A percentile compares a stretch with the other conserved stretches of the same genome.
Conservation (phyloP, 208 protist genomes). For the Borovskyia barvae region DNA sequence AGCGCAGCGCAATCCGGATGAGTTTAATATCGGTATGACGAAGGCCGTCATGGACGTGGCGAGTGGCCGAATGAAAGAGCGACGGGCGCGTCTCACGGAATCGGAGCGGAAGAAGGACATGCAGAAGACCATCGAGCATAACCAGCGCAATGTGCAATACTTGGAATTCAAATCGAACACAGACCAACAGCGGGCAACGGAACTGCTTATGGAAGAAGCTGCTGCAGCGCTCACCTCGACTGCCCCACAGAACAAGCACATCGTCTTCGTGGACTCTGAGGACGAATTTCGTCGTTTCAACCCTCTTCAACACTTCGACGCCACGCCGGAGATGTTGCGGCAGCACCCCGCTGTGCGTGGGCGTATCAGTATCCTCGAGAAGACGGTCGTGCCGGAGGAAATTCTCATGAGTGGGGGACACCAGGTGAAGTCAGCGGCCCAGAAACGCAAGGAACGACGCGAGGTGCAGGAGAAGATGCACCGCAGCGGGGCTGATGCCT, state of each 20-base stretch:
- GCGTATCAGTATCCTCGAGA: slow-evolving; percentile 57
- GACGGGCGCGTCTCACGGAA: slow-evolving; percentile 17
- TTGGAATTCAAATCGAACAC: slow-evolving; percentile 76
- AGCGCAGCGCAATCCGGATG: slow-evolving; percentile 92
- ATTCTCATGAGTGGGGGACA: slow-evolving; percentile 65
- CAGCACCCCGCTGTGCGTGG: slow-evolving; percentile 83
- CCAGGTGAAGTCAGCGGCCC: slow-evolving; percentile 59
- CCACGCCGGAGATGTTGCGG: slow-evolving; percentile 81
- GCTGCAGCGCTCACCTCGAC: slow-evolving; percentile 54
- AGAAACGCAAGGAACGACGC: slow-evolving; percentile 72
- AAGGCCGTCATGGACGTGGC: slow-evolving; percentile 86
- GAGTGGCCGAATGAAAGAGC: slow-evolving; percentile 78
- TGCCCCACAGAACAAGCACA: slow-evolving; percentile 79
- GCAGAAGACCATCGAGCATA: slow-evolving; percentile 61
- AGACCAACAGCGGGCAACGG: slow-evolving; percentile 57
- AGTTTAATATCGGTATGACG: slow-evolving; percentile 94
- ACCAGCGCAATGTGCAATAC: slow-evolving; percentile 82
- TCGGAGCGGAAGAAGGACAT: slow-evolving; percentile 59
- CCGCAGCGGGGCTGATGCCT: slow-evolving; percentile 24
- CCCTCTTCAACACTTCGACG: slow-evolving; percentile 75
- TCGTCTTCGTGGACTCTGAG: slow-evolving; percentile 81
- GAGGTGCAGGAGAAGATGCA: slow-evolving; percentile 64
- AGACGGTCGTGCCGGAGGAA: slow-evolving; percentile 84
- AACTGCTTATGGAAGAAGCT: slow-evolving; percentile 80
- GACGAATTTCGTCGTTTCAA: slow-evolving; percentile 80